phyloP scores from a whole-genome alignment of 2,329 filamentous ascomycete species.

The Didymellaceae sp. region DNA sequence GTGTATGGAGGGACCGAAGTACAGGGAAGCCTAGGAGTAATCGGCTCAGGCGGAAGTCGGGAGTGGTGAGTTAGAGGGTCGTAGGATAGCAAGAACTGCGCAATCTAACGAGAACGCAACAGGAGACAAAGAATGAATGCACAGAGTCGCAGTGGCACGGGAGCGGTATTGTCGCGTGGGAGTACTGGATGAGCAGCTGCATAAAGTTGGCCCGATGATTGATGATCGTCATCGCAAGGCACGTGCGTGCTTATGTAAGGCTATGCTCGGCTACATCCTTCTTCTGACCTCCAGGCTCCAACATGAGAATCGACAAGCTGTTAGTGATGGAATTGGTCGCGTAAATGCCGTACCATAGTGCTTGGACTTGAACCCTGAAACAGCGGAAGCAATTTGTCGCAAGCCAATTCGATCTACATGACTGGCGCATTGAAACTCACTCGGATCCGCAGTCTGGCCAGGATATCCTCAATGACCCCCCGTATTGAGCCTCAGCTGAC shows the following conservation, averaged over 20 bases:
- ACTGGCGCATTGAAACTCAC: no score
- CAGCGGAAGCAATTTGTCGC: no score
- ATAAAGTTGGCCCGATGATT: conserved; percentile 20
- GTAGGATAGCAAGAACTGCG: neutral
- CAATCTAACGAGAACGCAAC: neutral
- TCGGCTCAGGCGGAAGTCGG: conserved; percentile 1
- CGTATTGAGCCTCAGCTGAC: no score
- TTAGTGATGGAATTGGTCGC: no score
- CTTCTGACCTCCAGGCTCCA: neutral
- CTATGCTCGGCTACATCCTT: no score
- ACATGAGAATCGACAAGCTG: neutral
- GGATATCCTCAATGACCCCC: no score
- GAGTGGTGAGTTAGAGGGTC: neutral
- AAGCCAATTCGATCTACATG: no score
- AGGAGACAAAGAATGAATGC: conserved; percentile 2
- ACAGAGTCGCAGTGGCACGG: conserved; percentile 15
- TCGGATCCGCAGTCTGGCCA: no score
- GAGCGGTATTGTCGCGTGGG: conserved; percentile 19
- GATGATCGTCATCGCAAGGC: conserved; percentile 11
- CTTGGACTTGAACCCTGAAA: no score
- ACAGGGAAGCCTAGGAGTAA: conserved; percentile 2
- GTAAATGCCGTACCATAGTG: no score
- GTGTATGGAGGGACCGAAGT: conserved; percentile 10
- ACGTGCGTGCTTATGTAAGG: conserved; percentile 17
- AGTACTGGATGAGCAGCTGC: conserved; percentile 7